Percentiles rank a stretch among this genome's conserved stretches.
These are phyloP conservation scores for Leccinum ochraceum DNA, from an alignment of 768 basidiomycete genomes.

Conservation along the genomic window DNA sequence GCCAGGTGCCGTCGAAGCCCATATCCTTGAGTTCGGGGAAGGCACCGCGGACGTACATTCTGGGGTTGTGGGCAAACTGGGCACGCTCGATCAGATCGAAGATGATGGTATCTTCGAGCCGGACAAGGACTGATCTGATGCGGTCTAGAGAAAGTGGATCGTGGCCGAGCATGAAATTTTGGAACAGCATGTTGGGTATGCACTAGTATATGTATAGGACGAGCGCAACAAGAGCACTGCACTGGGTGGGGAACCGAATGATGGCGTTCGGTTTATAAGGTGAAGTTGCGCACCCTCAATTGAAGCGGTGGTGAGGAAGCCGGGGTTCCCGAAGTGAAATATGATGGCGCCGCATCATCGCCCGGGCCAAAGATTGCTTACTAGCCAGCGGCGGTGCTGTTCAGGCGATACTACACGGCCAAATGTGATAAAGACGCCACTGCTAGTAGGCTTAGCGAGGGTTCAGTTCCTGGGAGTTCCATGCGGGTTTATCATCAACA, in stretches of 20 bases:
- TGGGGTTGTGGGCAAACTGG: conserved; percentile 92
- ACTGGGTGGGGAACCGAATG: no score
- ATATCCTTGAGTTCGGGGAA: conserved; percentile 75
- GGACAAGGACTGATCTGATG: conserved; percentile 82
- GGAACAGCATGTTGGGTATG: conserved; percentile 44
- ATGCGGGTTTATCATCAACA: background rate
- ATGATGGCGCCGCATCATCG: no score
- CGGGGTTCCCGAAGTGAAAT: no score
- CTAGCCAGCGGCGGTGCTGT: no score
- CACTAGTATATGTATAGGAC: conserved; percentile 2
- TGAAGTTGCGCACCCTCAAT: background rate
- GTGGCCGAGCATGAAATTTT: conserved; percentile 67
- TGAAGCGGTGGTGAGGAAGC: background rate
- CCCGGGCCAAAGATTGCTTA: no score
- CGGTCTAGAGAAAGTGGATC: conserved; percentile 87
- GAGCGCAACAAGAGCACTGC: conserved; percentile 7
- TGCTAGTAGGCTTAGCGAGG: background rate
- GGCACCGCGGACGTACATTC: conserved; percentile 79
- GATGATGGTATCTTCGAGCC: conserved; percentile 99
- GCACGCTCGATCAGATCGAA: conserved; percentile 97
- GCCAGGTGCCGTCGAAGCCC: conserved; percentile 85
- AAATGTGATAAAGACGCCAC: background rate
- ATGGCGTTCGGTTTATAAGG: conserved; percentile 15
- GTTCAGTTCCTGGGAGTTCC: background rate
- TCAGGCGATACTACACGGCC: background rate